These are phyloP conservation scores for Bothriochloa decipiens DNA, from an alignment of 176 grass and related monocot genomes.

Conservation along the genomic window DNA sequence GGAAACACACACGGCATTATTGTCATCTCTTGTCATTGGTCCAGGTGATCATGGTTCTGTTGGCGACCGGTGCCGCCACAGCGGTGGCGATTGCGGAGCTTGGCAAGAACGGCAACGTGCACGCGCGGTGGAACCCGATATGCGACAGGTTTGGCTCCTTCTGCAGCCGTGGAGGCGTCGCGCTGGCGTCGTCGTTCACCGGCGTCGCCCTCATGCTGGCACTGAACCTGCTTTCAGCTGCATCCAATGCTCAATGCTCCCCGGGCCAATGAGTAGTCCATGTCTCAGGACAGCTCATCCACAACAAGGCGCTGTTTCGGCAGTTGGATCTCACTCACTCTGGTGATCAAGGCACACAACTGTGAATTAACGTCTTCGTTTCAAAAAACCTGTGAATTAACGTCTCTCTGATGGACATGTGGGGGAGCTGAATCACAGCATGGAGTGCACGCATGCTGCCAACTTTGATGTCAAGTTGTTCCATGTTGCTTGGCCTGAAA, in stretches of 20 bases:
- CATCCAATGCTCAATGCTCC: constrained; percentile 29
- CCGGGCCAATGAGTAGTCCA: constrained; percentile 28
- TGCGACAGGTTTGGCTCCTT: constrained; percentile 77
- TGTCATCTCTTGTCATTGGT: not conserved
- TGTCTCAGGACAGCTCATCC: constrained; percentile 43
- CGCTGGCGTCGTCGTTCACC: constrained; percentile 56
- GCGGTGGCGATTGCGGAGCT: constrained; percentile 70
- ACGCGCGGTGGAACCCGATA: constrained; percentile 83
- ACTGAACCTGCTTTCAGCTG: constrained; percentile 52
- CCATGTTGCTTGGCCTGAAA: constrained; percentile 42
- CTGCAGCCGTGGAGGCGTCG: constrained; percentile 66
- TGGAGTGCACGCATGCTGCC: not conserved
- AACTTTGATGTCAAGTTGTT: constrained; percentile 18
- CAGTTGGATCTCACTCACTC: constrained; percentile 32
- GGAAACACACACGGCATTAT: not conserved
- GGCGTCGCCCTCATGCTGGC: constrained; percentile 55
- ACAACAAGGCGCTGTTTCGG: constrained; percentile 40
- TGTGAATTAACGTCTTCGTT: too few relatives aligned
- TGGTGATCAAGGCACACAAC: constrained; percentile 15
- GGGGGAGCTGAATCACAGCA: constrained; percentile 27
- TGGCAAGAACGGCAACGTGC: constrained; percentile 79
- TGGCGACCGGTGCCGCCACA: constrained; percentile 61
- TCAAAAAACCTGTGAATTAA: too few relatives aligned
- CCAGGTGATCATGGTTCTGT: constrained; percentile 65
- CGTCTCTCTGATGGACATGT: constrained; percentile 8